Evolutionary conservation across 768 basidiomycete genomes (phyloP).

Genomic region (Suillus bovinus): DNA sequence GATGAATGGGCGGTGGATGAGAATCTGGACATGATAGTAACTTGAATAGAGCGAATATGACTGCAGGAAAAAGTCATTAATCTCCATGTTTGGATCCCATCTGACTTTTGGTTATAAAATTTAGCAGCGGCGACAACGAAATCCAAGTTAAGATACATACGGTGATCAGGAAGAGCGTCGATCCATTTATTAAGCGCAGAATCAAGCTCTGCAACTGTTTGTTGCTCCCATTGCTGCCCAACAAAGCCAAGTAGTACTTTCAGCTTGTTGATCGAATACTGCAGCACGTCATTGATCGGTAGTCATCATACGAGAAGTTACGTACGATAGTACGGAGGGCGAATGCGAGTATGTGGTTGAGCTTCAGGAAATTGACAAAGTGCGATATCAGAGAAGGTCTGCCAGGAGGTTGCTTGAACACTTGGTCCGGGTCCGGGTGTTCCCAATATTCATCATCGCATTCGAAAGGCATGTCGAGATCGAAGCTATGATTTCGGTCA

Average conservation of each 20-base stretch:
- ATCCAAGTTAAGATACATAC: slow-evolving; percentile 24
- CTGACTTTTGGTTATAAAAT: slow-evolving; percentile 32
- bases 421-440: slow-evolving; percentile 43
- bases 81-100: slow-evolving; percentile 45
- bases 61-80: slow-evolving; percentile 44
- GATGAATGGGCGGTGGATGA: slow-evolving; percentile 80
- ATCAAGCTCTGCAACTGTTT: slow-evolving; percentile 71
- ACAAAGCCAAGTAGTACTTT: slow-evolving; percentile 52
- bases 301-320: background rate
- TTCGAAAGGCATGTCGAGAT: slow-evolving; percentile 60
- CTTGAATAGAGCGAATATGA: slow-evolving; percentile 50
- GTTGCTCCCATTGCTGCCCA: slow-evolving; percentile 59
- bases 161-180: slow-evolving; percentile 57
- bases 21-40: slow-evolving; percentile 63
- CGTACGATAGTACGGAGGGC: slow-evolving; percentile 61
- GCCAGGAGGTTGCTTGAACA: slow-evolving; percentile 63
- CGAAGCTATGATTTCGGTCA: slow-evolving; percentile 44
- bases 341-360: slow-evolving; percentile 64
- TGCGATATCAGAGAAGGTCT: slow-evolving; percentile 54
- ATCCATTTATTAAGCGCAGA: slow-evolving; percentile 80
- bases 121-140: background rate
- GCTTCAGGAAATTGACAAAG: slow-evolving; percentile 54
- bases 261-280: slow-evolving; percentile 76
- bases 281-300: slow-evolving; percentile 5
- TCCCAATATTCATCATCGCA: slow-evolving; percentile 75